Evolutionary conservation across 352 stramenopile species (phyloP).

Genomic region (Phytophthora rubi): DNA sequence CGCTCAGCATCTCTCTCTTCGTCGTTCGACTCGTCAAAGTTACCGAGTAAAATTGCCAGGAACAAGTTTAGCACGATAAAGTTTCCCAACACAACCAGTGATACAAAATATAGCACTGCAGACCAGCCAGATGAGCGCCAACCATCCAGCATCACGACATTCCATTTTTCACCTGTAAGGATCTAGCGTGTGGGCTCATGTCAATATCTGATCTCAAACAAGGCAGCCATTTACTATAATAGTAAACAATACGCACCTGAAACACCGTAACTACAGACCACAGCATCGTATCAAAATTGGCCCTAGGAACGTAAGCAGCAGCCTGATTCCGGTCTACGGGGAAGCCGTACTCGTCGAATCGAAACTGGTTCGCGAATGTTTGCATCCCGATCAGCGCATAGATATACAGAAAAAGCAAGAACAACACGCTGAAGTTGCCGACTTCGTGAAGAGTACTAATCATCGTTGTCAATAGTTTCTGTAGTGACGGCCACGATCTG

Average conservation of each 20-base stretch:
- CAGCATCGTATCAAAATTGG: conserved; percentile 75
- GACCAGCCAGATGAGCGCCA: conserved; percentile 73
- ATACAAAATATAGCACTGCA: conserved; percentile 81
- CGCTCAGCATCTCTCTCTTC: conserved; percentile 52
- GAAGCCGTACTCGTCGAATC: conserved; percentile 81
- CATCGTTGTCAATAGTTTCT: conserved; percentile 93
- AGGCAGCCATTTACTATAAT: not conserved
- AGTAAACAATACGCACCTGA: conserved; percentile 37
- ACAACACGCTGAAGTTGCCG: conserved; percentile 91
- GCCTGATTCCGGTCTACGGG: conserved; percentile 40
- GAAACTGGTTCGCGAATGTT: conserved; percentile 92
- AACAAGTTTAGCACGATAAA: conserved; percentile 95
- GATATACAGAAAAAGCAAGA: conserved; percentile 95
- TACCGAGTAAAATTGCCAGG: conserved; percentile 90
- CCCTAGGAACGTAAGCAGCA: conserved; percentile 48
- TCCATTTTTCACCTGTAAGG: conserved; percentile 94
- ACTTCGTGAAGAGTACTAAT: conserved; percentile 90
- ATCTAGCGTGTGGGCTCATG: conserved; percentile 55
- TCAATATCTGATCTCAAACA: not conserved
- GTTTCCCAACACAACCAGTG: conserved; percentile 85
- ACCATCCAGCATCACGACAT: conserved; percentile 89
- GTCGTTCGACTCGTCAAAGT: conserved; percentile 84
- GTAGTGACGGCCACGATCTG: conserved; percentile 91
- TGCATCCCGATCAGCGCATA: conserved; percentile 93
- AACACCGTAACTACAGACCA: conserved; percentile 81